These are phyloP conservation scores for Bipolaris zeicola DNA, from an alignment of 2,329 filamentous ascomycete species.

Conservation along the genomic window DNA sequence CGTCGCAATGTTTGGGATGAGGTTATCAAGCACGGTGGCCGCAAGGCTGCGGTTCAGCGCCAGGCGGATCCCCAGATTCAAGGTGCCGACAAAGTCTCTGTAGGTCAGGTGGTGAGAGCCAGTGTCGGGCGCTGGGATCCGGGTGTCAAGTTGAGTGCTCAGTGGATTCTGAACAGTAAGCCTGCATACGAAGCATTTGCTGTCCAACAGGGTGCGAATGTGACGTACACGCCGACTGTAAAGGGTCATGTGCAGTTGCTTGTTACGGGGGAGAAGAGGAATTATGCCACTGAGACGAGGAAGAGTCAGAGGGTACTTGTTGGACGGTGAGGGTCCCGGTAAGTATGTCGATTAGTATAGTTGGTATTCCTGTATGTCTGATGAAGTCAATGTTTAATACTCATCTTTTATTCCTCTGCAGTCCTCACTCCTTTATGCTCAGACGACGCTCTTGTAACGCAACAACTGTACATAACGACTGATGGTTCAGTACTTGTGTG, in stretches of 20 bases:
- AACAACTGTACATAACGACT: no score
- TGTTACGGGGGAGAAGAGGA: slow-evolving; percentile 30
- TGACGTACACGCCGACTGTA: slow-evolving; percentile 18
- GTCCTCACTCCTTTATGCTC: no score
- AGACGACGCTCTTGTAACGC: no score
- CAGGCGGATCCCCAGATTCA: slow-evolving; percentile 36
- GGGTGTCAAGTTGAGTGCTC: slow-evolving; percentile 41
- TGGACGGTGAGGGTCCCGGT: neutral
- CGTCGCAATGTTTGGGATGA: slow-evolving; percentile 46
- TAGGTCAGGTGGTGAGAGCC: slow-evolving; percentile 12
- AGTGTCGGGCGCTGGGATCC: slow-evolving; percentile 48
- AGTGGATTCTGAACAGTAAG: slow-evolving; percentile 42
- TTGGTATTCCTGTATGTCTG: neutral
- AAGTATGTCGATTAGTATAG: neutral
- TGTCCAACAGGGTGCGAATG: slow-evolving; percentile 29
- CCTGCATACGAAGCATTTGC: slow-evolving; percentile 25
- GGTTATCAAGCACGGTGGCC: slow-evolving; percentile 40
- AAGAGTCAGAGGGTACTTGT: slow-evolving; percentile 23
- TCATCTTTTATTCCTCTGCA: neutral
- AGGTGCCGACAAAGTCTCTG: slow-evolving; percentile 6
- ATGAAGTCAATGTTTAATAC: neutral
- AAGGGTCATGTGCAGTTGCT: slow-evolving; percentile 20
- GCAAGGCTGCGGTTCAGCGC: slow-evolving; percentile 40
- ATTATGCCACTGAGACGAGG: slow-evolving; percentile 30
- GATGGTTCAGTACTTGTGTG: no score